Base-by-base conservation (phyloP, 208 protist species). In the Trypanosoma vivax region DNA sequence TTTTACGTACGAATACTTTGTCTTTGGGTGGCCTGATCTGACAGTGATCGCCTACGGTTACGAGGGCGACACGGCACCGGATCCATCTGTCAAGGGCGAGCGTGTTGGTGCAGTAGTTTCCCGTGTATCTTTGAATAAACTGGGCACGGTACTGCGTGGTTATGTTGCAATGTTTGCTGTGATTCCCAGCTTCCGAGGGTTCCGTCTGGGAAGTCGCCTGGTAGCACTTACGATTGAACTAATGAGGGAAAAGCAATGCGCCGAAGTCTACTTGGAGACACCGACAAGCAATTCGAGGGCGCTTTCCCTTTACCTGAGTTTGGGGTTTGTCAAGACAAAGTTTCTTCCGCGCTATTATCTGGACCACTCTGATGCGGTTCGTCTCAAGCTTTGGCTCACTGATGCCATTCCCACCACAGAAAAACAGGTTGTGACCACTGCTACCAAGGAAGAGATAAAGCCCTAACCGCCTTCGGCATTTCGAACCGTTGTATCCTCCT, bases 131-230 rank as follows among this genome's bases (percentile, higher is more conserved):
- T 63, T 77, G 38, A 90, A 93, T 58, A 68, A 65, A 18, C 62
- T 70, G 1, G 70, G 58, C 3, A 65, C 60, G 58, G 72, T 73
- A 29, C 70, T 94, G 19, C 72, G 95, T 9, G 96, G 97, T 16
- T 99, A 99, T 61, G 96, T 99, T 25, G 97, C 96, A 18, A 99
- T 99, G 97, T 85, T 99, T 19, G 96, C 97, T 21, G 97, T 99
- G 11, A 82, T 92, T 48, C 81, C 88, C 27, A 35, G 30, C 3
- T 95, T 96, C 58, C 90, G 97, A 35, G 85, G 91, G 24, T 70
- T 83, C 33, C 80, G 92, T 11, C 82, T 98, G 2, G 96, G 95
- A 52, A 84, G 88, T 45, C 70, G 70, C 33, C 81, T 98, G 29
- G 94, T 98, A 5, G 58, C 69, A 30, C 68, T 83, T 31, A 91